Evolutionary conservation across 2,329 filamentous ascomycete genomes (phyloP).

Genomic region (Talaromyces sp.): DNA sequence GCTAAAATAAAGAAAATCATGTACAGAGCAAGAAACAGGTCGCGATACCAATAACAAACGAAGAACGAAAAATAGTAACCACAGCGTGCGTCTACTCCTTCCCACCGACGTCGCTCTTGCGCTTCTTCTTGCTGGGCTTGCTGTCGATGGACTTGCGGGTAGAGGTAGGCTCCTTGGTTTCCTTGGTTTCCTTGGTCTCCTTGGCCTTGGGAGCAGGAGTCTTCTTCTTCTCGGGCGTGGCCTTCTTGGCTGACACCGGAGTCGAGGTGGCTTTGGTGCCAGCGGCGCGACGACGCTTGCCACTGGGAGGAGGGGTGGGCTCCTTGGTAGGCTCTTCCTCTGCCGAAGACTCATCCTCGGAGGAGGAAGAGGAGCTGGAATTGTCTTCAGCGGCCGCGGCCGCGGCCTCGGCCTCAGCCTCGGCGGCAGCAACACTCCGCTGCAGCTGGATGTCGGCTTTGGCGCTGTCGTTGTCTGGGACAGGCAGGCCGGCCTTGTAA

Average conservation of each 20-base stretch:
- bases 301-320: conserved; percentile 37
- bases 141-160: conserved; percentile 26
- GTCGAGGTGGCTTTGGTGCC: conserved; percentile 27
- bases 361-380: conserved; percentile 15
- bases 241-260: conserved; percentile 30
- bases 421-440: conserved; percentile 34
- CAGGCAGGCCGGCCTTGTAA: conserved; percentile 50
- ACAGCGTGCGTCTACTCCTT: conserved; percentile 14
- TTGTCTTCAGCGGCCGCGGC: conserved; percentile 12
- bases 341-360: conserved; percentile 26
- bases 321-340: conserved; percentile 35
- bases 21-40: neutral
- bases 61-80: neutral
- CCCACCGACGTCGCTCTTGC: conserved; percentile 37
- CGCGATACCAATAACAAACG: neutral
- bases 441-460: conserved; percentile 38
- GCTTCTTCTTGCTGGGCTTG: conserved; percentile 42
- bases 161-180: conserved; percentile 15
- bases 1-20: neutral
- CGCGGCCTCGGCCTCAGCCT: conserved; percentile 26
- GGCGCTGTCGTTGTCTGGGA: conserved; percentile 39
- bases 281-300: conserved; percentile 38
- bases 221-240: conserved; percentile 30
- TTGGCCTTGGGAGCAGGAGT: conserved; percentile 20
- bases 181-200: conserved; percentile 22